phyloP scores from a whole-genome alignment of 805 yeast genomes.

The Suhomyces canberraensis region DNA sequence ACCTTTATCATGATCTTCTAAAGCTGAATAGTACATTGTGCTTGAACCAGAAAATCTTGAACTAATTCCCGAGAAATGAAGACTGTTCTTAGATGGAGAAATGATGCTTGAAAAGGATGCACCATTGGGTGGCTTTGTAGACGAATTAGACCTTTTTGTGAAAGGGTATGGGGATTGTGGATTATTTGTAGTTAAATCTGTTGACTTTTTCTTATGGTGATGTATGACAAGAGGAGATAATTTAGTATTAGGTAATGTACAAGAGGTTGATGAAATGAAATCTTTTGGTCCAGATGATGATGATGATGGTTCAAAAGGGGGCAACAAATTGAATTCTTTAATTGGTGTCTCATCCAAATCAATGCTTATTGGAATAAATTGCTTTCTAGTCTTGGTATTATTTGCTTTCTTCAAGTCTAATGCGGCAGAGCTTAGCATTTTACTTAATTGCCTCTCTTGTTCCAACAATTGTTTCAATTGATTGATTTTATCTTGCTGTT shows the following conservation, averaged over 20 bases:
- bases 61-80: not conserved
- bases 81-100: constrained; percentile 1
- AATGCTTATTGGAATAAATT: constrained; percentile 11
- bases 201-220: too few species aligned
- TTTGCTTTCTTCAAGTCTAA: not conserved
- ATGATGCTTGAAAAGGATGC: constrained; percentile 2
- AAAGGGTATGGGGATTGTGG: too few species aligned
- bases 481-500: constrained; percentile 25
- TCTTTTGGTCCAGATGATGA: too few species aligned
- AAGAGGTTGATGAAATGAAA: too few species aligned
- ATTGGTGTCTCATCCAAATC: constrained; percentile 1
- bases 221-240: too few species aligned
- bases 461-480: constrained; percentile 19
- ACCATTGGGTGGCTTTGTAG: not conserved
- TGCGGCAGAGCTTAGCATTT: not conserved
- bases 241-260: too few species aligned
- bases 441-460: constrained; percentile 21
- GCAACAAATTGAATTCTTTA: not conserved
- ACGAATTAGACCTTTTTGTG: too few species aligned
- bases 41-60: constrained; percentile 1
- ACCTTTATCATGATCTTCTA: constrained; percentile 2
- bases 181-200: too few species aligned
- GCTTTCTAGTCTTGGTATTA: not conserved
- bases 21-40: constrained; percentile 1
- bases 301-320: too few species aligned